phyloP scores from a whole-genome alignment of 2,329 filamentous ascomycete genomes.

The Xylariaceae sp. region DNA sequence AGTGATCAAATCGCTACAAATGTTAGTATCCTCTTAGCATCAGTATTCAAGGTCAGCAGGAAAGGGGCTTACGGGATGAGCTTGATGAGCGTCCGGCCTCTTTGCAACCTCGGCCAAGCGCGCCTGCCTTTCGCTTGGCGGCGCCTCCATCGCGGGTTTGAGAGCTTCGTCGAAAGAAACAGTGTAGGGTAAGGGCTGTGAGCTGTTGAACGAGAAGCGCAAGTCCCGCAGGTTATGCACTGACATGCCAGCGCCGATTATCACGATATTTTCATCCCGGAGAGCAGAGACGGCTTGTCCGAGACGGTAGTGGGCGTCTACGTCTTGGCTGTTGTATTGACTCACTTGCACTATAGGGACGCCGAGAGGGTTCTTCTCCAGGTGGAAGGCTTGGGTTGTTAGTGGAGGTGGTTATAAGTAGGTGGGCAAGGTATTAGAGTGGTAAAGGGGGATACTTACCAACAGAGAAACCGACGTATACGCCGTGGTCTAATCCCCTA shows the following conservation, averaged over 20 bases:
- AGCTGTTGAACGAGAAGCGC: conserved; percentile 50
- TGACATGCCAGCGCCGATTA: conserved; percentile 77
- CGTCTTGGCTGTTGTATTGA: conserved; percentile 68
- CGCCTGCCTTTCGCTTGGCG: conserved; percentile 46
- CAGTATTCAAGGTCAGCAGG: not conserved
- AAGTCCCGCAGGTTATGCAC: conserved; percentile 72
- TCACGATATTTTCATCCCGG: conserved; percentile 69
- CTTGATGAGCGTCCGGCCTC: conserved; percentile 53
- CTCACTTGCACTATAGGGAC: conserved; percentile 77
- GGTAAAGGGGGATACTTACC: conserved; percentile 31
- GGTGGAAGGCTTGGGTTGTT: conserved; percentile 60
- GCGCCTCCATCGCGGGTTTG: conserved; percentile 65
- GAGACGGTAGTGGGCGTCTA: conserved; percentile 69
- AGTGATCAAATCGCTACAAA: conserved; percentile 51
- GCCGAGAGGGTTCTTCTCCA: conserved; percentile 64
- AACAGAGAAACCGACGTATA: conserved; percentile 71
- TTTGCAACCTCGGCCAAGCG: conserved; percentile 47
- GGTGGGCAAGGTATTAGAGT: not conserved
- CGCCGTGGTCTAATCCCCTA: conserved; percentile 75
- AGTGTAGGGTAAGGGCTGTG: conserved; percentile 59
- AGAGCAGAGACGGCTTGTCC: conserved; percentile 70
- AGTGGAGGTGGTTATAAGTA: not conserved
- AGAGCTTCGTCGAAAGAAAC: conserved; percentile 71
- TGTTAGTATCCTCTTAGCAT: not conserved
- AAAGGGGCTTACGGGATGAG: conserved; percentile 47